These are phyloP conservation scores for Agaricales sp. DNA, from an alignment of 1,284 basidiomycete species.

Conservation along the genomic window DNA sequence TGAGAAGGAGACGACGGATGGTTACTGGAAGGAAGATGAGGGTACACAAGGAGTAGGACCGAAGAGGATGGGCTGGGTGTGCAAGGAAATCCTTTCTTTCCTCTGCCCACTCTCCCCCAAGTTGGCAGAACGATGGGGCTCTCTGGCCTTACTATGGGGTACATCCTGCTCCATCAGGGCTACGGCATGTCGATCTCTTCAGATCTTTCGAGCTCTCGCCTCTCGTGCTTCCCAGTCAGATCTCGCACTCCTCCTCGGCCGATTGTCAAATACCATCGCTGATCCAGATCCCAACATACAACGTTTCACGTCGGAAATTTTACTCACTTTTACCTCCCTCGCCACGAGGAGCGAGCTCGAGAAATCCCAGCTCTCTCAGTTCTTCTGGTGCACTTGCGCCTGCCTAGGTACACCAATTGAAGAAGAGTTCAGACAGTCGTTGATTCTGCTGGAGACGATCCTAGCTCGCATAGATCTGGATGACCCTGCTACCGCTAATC, in stretches of 20 bases:
- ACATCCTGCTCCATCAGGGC: conserved; percentile 82
- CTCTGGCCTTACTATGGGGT: conserved; percentile 76
- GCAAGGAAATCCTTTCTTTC: conserved; percentile 57
- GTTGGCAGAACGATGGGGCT: conserved; percentile 72
- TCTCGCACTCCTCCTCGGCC: conserved; percentile 73
- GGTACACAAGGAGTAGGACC: conserved; percentile 37
- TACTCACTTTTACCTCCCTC: conserved; percentile 69
- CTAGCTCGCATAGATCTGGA: conserved; percentile 71
- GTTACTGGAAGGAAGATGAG: conserved; percentile 74
- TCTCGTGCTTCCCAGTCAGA: conserved; percentile 65
- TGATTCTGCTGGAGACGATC: conserved; percentile 61
- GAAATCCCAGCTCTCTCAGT: conserved; percentile 60
- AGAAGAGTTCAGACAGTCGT: conserved; percentile 65
- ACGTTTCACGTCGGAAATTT: conserved; percentile 76
- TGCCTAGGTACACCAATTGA: conserved; percentile 81
- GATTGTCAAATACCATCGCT: conserved; percentile 80
- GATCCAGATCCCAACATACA: conserved; percentile 70
- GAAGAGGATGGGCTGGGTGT: conserved; percentile 58
- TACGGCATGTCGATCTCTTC: conserved; percentile 83
- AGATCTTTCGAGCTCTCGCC: conserved; percentile 81
- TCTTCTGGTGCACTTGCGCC: conserved; percentile 84
- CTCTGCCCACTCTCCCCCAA: conserved; percentile 61
- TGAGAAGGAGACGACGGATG: conserved; percentile 45
- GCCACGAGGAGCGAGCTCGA: conserved; percentile 50
- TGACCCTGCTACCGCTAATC: conserved; percentile 50